Percentiles rank a stretch among this genome's conserved stretches.
These are phyloP conservation scores for Thalassia testudinum DNA, from an alignment of 116 monocot genomes.

Conservation along the genomic window DNA sequence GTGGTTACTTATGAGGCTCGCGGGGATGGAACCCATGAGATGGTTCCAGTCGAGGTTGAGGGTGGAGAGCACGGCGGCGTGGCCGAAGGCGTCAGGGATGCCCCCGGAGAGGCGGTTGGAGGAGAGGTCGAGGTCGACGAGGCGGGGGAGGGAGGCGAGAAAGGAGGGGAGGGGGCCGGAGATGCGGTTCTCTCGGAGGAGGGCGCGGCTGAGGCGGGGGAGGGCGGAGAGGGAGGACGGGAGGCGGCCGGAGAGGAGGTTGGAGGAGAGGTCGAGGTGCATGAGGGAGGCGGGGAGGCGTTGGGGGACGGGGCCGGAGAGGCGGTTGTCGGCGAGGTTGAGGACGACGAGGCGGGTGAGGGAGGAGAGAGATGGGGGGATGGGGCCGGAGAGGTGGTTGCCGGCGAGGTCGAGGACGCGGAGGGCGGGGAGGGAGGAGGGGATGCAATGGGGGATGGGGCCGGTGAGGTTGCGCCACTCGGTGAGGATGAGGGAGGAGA, in stretches of 20 bases:
- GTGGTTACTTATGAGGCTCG: conserved; percentile 22
- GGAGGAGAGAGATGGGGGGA: conserved; percentile 38
- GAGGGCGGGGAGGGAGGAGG: conserved; percentile 33
- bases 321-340: conserved; percentile 65
- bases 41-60: conserved; percentile 54
- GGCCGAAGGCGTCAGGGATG: conserved; percentile 32
- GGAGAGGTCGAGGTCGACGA: conserved; percentile 70
- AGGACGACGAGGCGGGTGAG: conserved; percentile 48
- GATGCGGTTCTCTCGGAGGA: conserved; percentile 47
- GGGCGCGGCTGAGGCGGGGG: conserved; percentile 48
- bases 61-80: conserved; percentile 47
- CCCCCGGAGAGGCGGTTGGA: conserved; percentile 34
- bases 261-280: conserved; percentile 60
- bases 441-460: conserved; percentile 46
- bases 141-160: conserved; percentile 28
- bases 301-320: conserved; percentile 40
- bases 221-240: conserved; percentile 38
- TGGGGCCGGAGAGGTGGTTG: conserved; percentile 46
- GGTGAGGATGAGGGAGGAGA: conserved; percentile 45
- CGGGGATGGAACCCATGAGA: conserved; percentile 45
- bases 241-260: conserved; percentile 36
- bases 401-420: conserved; percentile 70
- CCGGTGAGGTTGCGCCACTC: conserved; percentile 74
- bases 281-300: conserved; percentile 35
- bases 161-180: conserved; percentile 43